phyloP scores from a whole-genome alignment of 768 basidiomycete species.

The Collybia mongolica region DNA sequence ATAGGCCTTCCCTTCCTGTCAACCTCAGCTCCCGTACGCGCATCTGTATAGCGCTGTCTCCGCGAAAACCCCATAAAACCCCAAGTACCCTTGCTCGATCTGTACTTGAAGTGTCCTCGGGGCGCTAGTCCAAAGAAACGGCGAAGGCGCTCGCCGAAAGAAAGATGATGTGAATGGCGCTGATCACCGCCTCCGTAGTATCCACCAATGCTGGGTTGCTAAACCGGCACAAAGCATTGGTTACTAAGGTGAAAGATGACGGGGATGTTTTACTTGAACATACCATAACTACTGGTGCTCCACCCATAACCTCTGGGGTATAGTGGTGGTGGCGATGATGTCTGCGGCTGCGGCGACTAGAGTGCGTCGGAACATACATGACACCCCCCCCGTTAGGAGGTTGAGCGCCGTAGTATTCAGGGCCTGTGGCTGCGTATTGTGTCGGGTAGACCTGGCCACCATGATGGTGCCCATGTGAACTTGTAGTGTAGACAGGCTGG shows the following conservation, averaged over 20 bases:
- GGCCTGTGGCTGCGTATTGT: conserved; percentile 6
- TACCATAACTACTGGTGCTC: conserved; percentile 28
- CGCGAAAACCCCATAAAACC: conserved; percentile 56
- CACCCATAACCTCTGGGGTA: conserved; percentile 19
- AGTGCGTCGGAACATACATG: conserved; percentile 14
- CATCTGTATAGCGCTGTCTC: conserved; percentile 47
- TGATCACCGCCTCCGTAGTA: conserved; percentile 16
- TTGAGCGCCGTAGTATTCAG: conserved; percentile 10
- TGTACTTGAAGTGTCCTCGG: conserved; percentile 36
- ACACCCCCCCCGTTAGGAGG: conserved; percentile 8
- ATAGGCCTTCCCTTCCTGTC: conserved; percentile 56
- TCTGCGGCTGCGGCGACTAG: conserved; percentile 17
- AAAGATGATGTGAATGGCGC: conserved; percentile 21
- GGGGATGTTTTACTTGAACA: conserved; percentile 2
- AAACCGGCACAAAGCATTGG: neutral
- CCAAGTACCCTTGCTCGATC: conserved; percentile 45
- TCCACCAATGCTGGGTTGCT: conserved; percentile 29
- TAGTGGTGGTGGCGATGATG: conserved; percentile 24
- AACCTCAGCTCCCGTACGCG: conserved; percentile 48
- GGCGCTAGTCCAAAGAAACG: conserved; percentile 54
- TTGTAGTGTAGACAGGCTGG: conserved; percentile 27
- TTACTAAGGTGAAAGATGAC: neutral
- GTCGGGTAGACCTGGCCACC: conserved; percentile 13
- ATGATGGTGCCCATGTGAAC: conserved; percentile 15
- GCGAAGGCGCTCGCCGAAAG: conserved; percentile 46